Evolutionary conservation across 2,329 filamentous ascomycete genomes (phyloP).

Genomic region (Cladosporium oxysporum): DNA sequence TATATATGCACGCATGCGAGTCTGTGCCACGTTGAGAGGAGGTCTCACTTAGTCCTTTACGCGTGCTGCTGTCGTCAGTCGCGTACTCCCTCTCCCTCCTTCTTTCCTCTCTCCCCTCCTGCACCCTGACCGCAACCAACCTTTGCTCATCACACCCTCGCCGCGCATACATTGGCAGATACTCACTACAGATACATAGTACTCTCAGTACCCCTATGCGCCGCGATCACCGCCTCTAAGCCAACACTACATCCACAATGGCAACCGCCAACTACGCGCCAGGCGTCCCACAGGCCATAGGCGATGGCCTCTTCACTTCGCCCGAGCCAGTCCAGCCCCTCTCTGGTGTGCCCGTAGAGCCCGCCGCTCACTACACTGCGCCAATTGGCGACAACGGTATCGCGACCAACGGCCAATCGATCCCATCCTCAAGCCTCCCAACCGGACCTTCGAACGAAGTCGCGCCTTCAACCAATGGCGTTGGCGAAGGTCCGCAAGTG

Average conservation of each 20-base stretch:
- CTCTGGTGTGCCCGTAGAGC: conserved; percentile 2
- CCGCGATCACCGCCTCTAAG: background rate
- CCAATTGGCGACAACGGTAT: background rate
- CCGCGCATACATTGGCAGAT: background rate
- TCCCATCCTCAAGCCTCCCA: background rate
- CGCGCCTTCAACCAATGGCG: conserved; percentile 32
- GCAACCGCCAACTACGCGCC: conserved; percentile 6
- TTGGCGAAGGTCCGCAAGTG: conserved; percentile 47
- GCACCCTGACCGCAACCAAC: background rate
- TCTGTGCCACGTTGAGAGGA: background rate
- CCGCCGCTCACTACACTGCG: background rate
- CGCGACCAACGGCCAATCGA: background rate
- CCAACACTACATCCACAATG: conserved; percentile 1
- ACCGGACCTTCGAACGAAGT: conserved; percentile 7
- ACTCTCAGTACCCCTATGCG: no score
- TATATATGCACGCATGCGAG: background rate
- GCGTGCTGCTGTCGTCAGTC: background rate
- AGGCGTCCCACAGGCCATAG: background rate
- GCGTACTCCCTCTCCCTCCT: background rate
- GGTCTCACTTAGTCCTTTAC: background rate
- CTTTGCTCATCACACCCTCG: background rate
- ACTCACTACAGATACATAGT: background rate
- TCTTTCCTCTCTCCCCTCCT: background rate
- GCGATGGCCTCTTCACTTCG: conserved; percentile 7
- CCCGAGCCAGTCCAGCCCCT: background rate